A percentile compares a stretch with the other conserved stretches of the same genome.
These are phyloP conservation scores for Stenogyne calaminthoides DNA, from an alignment of 305 asterid genomes.

Conservation along the genomic window DNA sequence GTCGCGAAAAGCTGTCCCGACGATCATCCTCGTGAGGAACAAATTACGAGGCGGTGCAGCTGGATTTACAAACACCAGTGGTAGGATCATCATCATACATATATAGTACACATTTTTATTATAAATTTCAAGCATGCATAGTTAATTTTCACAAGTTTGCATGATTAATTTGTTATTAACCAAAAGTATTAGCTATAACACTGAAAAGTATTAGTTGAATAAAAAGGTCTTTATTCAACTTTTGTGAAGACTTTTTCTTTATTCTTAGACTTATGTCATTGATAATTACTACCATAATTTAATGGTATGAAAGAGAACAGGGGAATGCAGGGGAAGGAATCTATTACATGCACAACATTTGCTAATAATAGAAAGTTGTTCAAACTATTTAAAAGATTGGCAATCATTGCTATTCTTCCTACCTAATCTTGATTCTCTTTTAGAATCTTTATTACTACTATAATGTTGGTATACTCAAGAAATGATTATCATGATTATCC, in stretches of 20 bases:
- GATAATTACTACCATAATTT: neutral
- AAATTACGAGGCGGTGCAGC: slow-evolving; percentile 60
- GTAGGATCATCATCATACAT: slow-evolving; percentile 36
- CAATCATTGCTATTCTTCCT: slow-evolving; percentile 21
- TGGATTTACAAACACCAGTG: slow-evolving; percentile 87
- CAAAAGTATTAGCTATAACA: too few relatives aligned
- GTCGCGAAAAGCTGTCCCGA: slow-evolving; percentile 20
- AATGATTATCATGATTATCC: slow-evolving; percentile 19
- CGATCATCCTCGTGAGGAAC: slow-evolving; percentile 41
- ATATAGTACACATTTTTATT: neutral
- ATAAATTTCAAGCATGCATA: neutral
- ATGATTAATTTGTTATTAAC: neutral
- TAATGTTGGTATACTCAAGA: slow-evolving; percentile 17
- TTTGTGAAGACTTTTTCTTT: too few relatives aligned
- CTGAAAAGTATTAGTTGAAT: too few relatives aligned
- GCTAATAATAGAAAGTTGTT: neutral
- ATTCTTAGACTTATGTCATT: too few relatives aligned
- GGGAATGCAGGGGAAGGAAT: neutral
- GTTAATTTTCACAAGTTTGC: neutral
- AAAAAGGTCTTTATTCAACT: too few relatives aligned
- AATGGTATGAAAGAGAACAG: neutral
- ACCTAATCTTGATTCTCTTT: slow-evolving; percentile 14
- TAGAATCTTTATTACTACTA: slow-evolving; percentile 23
- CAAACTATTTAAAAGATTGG: neutral
- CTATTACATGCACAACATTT: slow-evolving; percentile 7